A percentile compares a stretch with the other conserved stretches of the same genome.
These are phyloP conservation scores for Starmera amethionina DNA, from an alignment of 805 yeast genomes.

Conservation along the genomic window DNA sequence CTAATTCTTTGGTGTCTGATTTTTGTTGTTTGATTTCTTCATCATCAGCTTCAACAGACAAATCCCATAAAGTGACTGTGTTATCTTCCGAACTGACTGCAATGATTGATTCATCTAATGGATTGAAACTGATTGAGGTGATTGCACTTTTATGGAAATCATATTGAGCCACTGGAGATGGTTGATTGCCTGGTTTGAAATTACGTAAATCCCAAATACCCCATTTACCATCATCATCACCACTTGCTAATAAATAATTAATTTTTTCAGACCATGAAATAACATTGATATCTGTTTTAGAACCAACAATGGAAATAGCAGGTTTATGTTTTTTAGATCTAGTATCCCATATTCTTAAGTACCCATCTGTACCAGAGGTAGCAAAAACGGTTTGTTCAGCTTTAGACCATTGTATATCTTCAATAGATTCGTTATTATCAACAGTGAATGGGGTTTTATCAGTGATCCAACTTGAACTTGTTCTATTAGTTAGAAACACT, in stretches of 20 bases:
- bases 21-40: conserved; percentile 88
- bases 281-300: conserved; percentile 81
- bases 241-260: conserved; percentile 82
- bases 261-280: conserved; percentile 91
- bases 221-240: conserved; percentile 97
- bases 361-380: conserved; percentile 89
- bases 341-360: conserved; percentile 92
- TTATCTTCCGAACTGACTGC: conserved; percentile 96
- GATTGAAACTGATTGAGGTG: conserved; percentile 91
- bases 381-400: conserved; percentile 91
- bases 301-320: conserved; percentile 75
- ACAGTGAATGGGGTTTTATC: conserved; percentile 68
- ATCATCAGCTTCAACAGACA: conserved; percentile 97
- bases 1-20: conserved; percentile 66
- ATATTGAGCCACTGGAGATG: conserved; percentile 85
- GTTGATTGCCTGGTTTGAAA: conserved; percentile 44
- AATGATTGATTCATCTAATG: conserved; percentile 87
- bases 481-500: conserved; percentile 68
- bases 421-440: conserved; percentile 67
- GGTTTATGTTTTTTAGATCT: conserved; percentile 89
- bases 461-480: conserved; percentile 72
- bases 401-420: conserved; percentile 94
- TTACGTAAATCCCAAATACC: conserved; percentile 96
- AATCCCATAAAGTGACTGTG: conserved; percentile 95
- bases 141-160: conserved; percentile 91